A percentile compares a stretch with the other conserved stretches of the same genome.
These are phyloP conservation scores for Gautieria morchelliformis DNA, from an alignment of 768 basidiomycete genomes.

Conservation along the genomic window DNA sequence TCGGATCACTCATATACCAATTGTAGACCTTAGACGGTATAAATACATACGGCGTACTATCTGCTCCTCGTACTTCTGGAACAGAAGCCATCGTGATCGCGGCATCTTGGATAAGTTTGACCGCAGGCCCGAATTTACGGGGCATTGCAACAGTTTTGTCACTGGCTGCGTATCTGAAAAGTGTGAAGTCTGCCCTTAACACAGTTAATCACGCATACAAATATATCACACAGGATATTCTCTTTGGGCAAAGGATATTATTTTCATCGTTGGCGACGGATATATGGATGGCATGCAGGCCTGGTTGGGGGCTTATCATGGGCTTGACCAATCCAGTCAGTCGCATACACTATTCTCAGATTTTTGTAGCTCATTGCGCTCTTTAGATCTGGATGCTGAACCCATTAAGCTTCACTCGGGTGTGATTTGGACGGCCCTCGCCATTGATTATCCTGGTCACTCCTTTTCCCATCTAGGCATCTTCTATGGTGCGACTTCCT, in stretches of 20 bases:
- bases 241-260: conserved; percentile 90
- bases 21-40: conserved; percentile 48
- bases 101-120: conserved; percentile 79
- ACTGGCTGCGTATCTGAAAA: conserved; percentile 74
- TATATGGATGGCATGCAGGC: conserved; percentile 89
- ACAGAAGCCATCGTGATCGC: conserved; percentile 87
- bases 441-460: conserved; percentile 93
- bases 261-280: conserved; percentile 84
- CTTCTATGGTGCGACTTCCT: conserved; percentile 62
- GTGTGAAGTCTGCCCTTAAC: conserved; percentile 32
- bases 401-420: conserved; percentile 61
- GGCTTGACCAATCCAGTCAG: conserved; percentile 53
- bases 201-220: neutral
- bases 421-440: conserved; percentile 91
- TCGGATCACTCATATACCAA: conserved; percentile 3
- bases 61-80: conserved; percentile 86
- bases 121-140: conserved; percentile 65
- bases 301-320: conserved; percentile 82
- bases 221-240: conserved; percentile 51
- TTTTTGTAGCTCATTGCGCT: neutral
- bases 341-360: neutral
- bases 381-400: conserved; percentile 56
- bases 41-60: conserved; percentile 76
- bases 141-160: conserved; percentile 81
- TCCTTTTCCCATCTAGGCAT: conserved; percentile 95